Evolutionary conservation across 805 yeast genomes (phyloP).

Genomic region (Ogataea minuta): DNA sequence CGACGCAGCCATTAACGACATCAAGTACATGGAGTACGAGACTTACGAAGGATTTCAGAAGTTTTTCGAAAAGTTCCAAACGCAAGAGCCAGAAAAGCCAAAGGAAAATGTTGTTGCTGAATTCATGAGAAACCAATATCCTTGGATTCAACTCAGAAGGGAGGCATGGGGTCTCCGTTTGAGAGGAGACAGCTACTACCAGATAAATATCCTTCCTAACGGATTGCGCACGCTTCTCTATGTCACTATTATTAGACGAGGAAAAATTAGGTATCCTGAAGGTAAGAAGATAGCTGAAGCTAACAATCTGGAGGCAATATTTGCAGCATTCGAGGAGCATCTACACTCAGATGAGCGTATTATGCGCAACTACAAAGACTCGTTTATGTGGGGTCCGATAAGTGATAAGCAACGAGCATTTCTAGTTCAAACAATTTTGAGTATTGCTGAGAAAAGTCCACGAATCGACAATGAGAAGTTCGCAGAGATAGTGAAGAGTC

Average conservation of each 20-base stretch:
- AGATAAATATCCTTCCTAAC: conserved; percentile 19
- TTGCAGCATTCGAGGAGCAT: conserved; percentile 17
- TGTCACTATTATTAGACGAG: conserved; percentile 12
- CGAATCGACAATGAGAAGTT: conserved; percentile 25
- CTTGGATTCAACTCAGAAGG: conserved; percentile 22
- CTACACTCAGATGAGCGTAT: conserved; percentile 12
- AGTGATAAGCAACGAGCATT: conserved; percentile 27
- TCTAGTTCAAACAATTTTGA: conserved; percentile 14
- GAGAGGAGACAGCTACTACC: conserved; percentile 17
- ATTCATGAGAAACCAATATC: conserved; percentile 14
- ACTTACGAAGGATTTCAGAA: conserved; percentile 30
- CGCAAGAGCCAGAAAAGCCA: conserved; percentile 9
- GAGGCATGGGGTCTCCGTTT: conserved; percentile 26
- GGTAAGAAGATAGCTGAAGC: conserved; percentile 11
- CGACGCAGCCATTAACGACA: conserved; percentile 6
- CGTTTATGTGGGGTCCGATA: conserved; percentile 17
- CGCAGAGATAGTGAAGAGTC: conserved; percentile 12
- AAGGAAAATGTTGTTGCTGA: conserved; percentile 14
- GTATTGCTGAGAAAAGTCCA: conserved; percentile 20
- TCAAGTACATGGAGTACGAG: conserved; percentile 30
- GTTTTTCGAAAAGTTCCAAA: conserved; percentile 21
- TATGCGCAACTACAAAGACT: conserved; percentile 5
- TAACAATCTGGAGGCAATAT: conserved; percentile 18
- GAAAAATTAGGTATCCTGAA: conserved; percentile 18
- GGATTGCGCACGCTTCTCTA: conserved; percentile 11